These are phyloP conservation scores for Penicillium olsonii DNA, from an alignment of 2,329 filamentous ascomycete species.

Conservation along the genomic window DNA sequence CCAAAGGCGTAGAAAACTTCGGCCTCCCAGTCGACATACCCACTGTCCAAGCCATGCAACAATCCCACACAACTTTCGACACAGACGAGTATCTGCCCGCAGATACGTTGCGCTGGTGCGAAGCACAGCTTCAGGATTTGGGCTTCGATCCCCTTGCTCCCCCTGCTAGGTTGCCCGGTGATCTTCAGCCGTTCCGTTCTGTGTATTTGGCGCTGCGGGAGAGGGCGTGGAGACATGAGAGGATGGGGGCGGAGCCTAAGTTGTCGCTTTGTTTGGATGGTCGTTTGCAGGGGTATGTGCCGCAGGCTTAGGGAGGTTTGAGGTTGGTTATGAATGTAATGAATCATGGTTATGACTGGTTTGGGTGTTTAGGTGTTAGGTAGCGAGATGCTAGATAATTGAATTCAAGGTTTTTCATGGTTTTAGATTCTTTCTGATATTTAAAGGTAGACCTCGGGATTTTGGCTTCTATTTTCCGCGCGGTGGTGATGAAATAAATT, in stretches of 20 bases:
- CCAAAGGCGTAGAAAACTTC: slow-evolving; percentile 12
- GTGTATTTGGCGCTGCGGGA: slow-evolving; percentile 8
- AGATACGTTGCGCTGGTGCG: slow-evolving; percentile 9
- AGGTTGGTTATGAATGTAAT: slow-evolving; percentile 1
- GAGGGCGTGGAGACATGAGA: slow-evolving; percentile 8
- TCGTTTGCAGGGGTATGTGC: slow-evolving; percentile 6
- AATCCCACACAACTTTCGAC: not conserved
- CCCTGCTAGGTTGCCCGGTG: slow-evolving; percentile 2
- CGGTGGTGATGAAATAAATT: no score
- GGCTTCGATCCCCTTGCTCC: slow-evolving; percentile 10
- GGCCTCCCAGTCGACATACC: slow-evolving; percentile 4
- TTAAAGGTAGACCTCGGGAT: no score
- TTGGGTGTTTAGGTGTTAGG: no score
- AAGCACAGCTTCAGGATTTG: slow-evolving; percentile 8
- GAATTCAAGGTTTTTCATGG: no score
- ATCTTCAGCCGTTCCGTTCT: slow-evolving; percentile 9
- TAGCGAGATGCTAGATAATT: no score
- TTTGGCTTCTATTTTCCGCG: no score
- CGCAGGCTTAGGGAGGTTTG: not conserved
- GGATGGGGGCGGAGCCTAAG: slow-evolving; percentile 1
- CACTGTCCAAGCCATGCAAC: slow-evolving; percentile 3
- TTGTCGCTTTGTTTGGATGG: slow-evolving; percentile 1
- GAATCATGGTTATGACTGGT: no score
- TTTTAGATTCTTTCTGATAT: no score
- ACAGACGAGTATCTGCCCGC: slow-evolving; percentile 11